Percentiles rank a stretch among this genome's conserved stretches.
Evolutionary conservation across 768 basidiomycete species (phyloP).

Genomic region (Artomyces pyxidatus): DNA sequence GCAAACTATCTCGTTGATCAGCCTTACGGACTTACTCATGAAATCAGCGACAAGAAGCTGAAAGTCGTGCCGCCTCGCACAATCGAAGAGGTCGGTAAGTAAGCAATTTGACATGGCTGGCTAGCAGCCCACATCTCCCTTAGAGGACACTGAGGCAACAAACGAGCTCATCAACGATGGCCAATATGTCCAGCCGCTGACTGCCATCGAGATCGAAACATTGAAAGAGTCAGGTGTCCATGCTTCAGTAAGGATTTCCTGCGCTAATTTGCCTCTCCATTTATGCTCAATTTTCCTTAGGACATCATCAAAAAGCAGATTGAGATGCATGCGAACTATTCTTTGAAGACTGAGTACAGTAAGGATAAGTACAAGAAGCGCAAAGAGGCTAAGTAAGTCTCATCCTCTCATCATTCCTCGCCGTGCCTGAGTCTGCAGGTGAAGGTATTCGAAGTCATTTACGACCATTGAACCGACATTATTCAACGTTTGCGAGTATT

Average conservation of each 20-base stretch:
- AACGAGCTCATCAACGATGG: conserved; percentile 94
- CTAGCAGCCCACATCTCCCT: conserved; percentile 3
- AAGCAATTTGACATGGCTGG: background rate
- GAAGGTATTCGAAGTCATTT: conserved; percentile 81
- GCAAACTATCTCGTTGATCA: conserved; percentile 72
- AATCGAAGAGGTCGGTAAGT: conserved; percentile 75
- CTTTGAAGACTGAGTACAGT: conserved; percentile 94
- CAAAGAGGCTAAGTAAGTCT: conserved; percentile 88
- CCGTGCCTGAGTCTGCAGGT: conserved; percentile 2
- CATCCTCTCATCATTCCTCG: background rate
- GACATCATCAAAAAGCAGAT: conserved; percentile 96
- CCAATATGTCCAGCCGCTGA: conserved; percentile 75
- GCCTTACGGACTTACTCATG: conserved; percentile 84
- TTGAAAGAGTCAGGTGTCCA: conserved; percentile 78
- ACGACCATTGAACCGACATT: conserved; percentile 82
- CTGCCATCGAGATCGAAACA: conserved; percentile 73
- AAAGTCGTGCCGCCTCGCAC: conserved; percentile 51
- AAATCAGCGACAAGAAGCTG: conserved; percentile 69
- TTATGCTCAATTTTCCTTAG: conserved; percentile 31
- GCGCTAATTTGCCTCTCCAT: background rate
- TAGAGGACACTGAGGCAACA: conserved; percentile 95
- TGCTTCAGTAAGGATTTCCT: conserved; percentile 48
- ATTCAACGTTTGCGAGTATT: conserved; percentile 82
- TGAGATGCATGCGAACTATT: conserved; percentile 85
- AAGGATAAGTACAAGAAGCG: conserved; percentile 97